Evolutionary conservation across 148 eudicot genomes (phyloP).

Genomic region (Drosera capensis): DNA sequence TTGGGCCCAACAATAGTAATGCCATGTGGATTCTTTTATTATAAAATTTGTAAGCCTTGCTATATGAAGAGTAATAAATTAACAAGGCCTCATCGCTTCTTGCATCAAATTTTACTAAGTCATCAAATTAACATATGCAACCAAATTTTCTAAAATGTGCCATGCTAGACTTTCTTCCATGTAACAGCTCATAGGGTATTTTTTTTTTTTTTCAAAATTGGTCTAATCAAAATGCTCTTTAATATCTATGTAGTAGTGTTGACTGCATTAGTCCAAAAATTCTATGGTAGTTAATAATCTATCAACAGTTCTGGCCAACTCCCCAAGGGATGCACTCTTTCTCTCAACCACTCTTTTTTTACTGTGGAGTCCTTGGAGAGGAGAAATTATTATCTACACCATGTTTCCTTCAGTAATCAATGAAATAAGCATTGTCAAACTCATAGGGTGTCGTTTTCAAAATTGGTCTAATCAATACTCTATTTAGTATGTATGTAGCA

Average conservation of each 20-base stretch:
- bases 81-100: slow-evolving; percentile 8
- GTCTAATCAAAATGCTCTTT: background rate
- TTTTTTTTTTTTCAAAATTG: background rate
- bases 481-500: too few relatives aligned
- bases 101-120: slow-evolving; percentile 1
- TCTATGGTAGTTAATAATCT: background rate
- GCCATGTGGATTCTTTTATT: too few relatives aligned
- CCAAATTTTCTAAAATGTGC: background rate
- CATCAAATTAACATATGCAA: background rate
- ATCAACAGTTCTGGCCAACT: background rate
- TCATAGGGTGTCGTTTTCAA: too few relatives aligned
- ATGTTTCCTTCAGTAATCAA: too few relatives aligned
- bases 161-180: slow-evolving; percentile 3
- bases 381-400: background rate
- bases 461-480: too few relatives aligned
- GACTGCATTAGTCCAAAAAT: slow-evolving; percentile 1
- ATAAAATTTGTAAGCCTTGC: too few relatives aligned
- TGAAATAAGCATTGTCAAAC: background rate
- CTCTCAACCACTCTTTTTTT: background rate
- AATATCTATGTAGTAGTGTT: background rate
- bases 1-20: too few relatives aligned
- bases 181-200: background rate
- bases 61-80: too few relatives aligned
- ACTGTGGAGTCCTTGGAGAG: background rate
- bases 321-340: background rate